Conservation (phyloP, 768 basidiomycete genomes). For the Agrocybe pediades region DNA sequence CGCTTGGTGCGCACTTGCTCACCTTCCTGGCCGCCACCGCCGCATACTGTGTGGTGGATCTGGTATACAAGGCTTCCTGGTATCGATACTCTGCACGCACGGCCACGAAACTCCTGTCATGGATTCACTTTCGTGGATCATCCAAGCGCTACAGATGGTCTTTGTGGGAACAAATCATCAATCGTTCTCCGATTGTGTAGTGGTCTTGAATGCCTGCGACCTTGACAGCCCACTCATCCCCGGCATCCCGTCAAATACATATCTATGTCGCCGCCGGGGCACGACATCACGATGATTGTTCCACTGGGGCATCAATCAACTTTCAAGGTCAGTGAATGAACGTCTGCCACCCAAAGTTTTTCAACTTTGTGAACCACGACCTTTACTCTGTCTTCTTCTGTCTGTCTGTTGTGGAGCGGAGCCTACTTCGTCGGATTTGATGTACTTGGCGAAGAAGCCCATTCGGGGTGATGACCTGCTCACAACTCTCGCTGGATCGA, state of each 20-base stretch:
- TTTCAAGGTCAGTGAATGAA: neutral
- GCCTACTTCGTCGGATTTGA: constrained; percentile 16
- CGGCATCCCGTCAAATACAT: no score
- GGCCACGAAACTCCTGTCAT: no score
- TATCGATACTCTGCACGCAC: neutral
- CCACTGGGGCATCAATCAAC: neutral
- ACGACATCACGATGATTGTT: neutral
- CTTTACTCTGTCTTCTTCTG: neutral
- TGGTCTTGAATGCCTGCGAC: no score
- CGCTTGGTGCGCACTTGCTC: neutral
- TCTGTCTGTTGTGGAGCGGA: no score
- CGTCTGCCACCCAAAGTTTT: neutral
- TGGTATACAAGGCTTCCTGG: neutral
- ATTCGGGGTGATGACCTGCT: neutral
- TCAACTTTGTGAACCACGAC: neutral
- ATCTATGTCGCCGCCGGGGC: neutral
- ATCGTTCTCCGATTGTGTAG: no score
- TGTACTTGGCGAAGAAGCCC: neutral
- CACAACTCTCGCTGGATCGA: neutral
- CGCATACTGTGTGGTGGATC: neutral
- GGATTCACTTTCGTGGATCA: no score
- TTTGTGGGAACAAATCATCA: no score
- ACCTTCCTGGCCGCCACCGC: neutral
- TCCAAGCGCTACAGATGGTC: no score
- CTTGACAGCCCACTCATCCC: no score